phyloP scores from a whole-genome alignment of 371 early-diverging fungal genomes.

The Circinella minor region DNA sequence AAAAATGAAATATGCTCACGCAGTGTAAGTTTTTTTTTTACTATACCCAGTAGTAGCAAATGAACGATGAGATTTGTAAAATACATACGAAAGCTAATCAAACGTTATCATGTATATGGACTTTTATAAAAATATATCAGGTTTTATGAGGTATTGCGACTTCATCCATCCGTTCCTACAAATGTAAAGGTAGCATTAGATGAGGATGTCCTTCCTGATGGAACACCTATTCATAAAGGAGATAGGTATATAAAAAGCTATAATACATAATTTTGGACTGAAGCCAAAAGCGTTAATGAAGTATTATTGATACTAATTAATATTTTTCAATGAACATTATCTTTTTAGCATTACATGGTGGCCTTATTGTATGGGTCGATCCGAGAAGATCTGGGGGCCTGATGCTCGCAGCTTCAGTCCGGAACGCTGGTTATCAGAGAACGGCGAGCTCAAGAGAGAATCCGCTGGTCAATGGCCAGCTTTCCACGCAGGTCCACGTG shows the following conservation, averaged over 20 bases:
- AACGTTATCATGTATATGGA: too few relatives aligned
- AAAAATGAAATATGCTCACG: constrained; percentile 62
- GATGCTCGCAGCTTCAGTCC: constrained; percentile 64
- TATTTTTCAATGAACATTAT: too few relatives aligned
- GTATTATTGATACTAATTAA: too few relatives aligned
- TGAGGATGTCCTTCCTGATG: constrained; percentile 76
- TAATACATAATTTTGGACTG: too few relatives aligned
- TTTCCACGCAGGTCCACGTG: constrained; percentile 59
- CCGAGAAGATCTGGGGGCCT: constrained; percentile 59
- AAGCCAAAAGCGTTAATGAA: too few relatives aligned
- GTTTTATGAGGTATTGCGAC: constrained; percentile 69
- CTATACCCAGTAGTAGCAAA: constrained; percentile 47
- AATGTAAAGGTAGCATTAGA: constrained; percentile 66
- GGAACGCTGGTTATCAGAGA: constrained; percentile 54
- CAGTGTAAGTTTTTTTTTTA: constrained; percentile 60
- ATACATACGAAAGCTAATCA: too few relatives aligned
- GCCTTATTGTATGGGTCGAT: constrained; percentile 58
- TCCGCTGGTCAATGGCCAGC: constrained; percentile 41
- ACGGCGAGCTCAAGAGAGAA: constrained; percentile 31
- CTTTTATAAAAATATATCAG: constrained; percentile 1
- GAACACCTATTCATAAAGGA: constrained; percentile 60
- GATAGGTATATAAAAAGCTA: constrained; percentile 24
- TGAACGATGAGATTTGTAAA: too few relatives aligned
- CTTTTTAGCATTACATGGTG: constrained; percentile 31
- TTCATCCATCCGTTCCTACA: constrained; percentile 74